Conservation (phyloP, 2,329 filamentous ascomycete species). For the Alternaria arbusti region DNA sequence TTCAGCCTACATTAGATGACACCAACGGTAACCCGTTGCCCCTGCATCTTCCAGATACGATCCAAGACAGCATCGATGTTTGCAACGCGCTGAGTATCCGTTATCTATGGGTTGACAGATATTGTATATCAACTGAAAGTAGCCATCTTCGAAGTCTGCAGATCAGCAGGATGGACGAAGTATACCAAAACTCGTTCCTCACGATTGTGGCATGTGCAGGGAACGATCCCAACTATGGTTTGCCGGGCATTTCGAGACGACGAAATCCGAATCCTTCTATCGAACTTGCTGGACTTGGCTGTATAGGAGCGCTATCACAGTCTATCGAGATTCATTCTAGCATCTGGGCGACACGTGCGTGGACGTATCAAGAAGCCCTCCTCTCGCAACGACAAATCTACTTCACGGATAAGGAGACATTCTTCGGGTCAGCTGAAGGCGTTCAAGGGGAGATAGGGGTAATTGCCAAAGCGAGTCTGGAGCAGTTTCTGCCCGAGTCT, state of each 20-base stretch:
- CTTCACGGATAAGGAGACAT: neutral
- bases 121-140: neutral
- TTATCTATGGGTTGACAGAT: slow-evolving; percentile 2
- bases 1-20: neutral
- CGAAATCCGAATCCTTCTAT: neutral
- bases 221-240: neutral
- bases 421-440: neutral
- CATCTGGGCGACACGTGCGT: neutral
- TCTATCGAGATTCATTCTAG: neutral
- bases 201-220: neutral
- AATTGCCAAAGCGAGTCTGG: neutral
- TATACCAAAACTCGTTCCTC: neutral
- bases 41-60: neutral
- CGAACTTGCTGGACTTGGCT: neutral
- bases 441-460: neutral
- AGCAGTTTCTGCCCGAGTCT: neutral
- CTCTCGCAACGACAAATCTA: neutral
- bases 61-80: neutral
- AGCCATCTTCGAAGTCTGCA: neutral
- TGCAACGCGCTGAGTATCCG: neutral
- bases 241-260: neutral
- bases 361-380: neutral
- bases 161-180: neutral
- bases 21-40: neutral
- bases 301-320: neutral